A percentile compares a stretch with the other conserved stretches of the same genome.
Conservation (phyloP, 306 rosid genomes). For the Coriaria nepalensis region DNA sequence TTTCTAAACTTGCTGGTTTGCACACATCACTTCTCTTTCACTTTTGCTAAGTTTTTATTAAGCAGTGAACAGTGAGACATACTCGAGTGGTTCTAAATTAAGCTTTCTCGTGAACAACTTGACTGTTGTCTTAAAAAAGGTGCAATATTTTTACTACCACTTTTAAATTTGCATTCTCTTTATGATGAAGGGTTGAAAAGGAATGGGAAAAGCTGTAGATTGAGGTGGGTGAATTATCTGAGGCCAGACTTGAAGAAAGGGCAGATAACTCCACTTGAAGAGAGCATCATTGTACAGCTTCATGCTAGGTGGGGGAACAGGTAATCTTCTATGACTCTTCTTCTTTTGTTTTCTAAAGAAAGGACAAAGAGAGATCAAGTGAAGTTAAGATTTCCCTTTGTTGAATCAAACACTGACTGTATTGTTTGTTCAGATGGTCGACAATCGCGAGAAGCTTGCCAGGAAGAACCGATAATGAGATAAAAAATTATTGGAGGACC, state of each 20-base stretch:
- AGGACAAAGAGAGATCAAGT: not conserved
- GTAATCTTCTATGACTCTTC: constrained; percentile 16
- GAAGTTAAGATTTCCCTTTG: not conserved
- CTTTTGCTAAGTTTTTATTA: not conserved
- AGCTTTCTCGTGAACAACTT: too few relatives aligned
- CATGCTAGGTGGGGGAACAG: constrained; percentile 94
- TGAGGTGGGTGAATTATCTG: constrained; percentile 88
- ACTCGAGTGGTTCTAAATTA: too few relatives aligned
- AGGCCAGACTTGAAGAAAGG: constrained; percentile 86
- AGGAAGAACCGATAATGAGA: constrained; percentile 87
- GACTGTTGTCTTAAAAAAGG: too few relatives aligned
- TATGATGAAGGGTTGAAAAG: constrained; percentile 53
- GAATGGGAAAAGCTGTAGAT: constrained; percentile 89
- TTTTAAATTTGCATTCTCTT: constrained; percentile 1
- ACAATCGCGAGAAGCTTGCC: constrained; percentile 83
- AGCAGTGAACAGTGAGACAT: too few relatives aligned
- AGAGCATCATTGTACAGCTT: constrained; percentile 54
- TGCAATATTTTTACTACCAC: not conserved
- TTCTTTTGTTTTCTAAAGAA: constrained; percentile 1
- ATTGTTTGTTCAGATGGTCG: constrained; percentile 47
- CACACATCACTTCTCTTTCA: not conserved
- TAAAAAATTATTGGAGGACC: constrained; percentile 86
- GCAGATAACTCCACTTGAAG: constrained; percentile 88
- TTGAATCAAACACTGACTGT: not conserved
- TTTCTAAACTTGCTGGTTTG: constrained; percentile 70